phyloP scores from a whole-genome alignment of 305 asterid genomes.

The Fraxinus platypoda region DNA sequence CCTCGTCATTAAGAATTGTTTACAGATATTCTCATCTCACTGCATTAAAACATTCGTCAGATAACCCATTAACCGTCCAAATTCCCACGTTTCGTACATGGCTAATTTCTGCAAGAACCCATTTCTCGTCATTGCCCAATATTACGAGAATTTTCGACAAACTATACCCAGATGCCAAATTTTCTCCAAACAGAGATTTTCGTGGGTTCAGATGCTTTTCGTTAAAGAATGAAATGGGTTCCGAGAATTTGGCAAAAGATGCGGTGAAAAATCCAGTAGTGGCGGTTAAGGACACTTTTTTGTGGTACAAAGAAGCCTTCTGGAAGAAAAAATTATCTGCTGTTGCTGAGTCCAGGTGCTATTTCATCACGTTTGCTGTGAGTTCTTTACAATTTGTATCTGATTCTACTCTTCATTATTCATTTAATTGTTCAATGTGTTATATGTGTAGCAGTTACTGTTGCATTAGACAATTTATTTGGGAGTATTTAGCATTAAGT shows the following conservation, averaged over 20 bases:
- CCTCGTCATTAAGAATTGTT: slow-evolving; percentile 48
- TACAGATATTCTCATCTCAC: slow-evolving; percentile 42
- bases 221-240: slow-evolving; percentile 38
- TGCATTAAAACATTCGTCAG: slow-evolving; percentile 44
- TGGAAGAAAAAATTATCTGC: slow-evolving; percentile 80
- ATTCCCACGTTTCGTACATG: slow-evolving; percentile 38
- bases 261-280: slow-evolving; percentile 41
- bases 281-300: slow-evolving; percentile 39
- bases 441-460: not conserved
- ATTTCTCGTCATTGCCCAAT: slow-evolving; percentile 42
- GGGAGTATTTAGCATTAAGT: not conserved
- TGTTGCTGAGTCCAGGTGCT: slow-evolving; percentile 65
- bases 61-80: slow-evolving; percentile 30
- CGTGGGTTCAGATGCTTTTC: slow-evolving; percentile 61
- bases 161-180: slow-evolving; percentile 29
- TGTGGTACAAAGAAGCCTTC: slow-evolving; percentile 71
- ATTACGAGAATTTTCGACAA: slow-evolving; percentile 31
- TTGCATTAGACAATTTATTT: not conserved
- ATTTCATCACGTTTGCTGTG: slow-evolving; percentile 42
- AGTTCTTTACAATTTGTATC: slow-evolving; percentile 14
- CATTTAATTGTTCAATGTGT: not conserved
- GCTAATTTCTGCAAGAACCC: slow-evolving; percentile 42
- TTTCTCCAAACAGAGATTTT: slow-evolving; percentile 26
- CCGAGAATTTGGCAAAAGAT: slow-evolving; percentile 37
- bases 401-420: not conserved